Percentiles rank a stretch among this genome's conserved stretches.
Evolutionary conservation across 2,329 filamentous ascomycete genomes (phyloP).

Genomic region (Leptographium procerum): DNA sequence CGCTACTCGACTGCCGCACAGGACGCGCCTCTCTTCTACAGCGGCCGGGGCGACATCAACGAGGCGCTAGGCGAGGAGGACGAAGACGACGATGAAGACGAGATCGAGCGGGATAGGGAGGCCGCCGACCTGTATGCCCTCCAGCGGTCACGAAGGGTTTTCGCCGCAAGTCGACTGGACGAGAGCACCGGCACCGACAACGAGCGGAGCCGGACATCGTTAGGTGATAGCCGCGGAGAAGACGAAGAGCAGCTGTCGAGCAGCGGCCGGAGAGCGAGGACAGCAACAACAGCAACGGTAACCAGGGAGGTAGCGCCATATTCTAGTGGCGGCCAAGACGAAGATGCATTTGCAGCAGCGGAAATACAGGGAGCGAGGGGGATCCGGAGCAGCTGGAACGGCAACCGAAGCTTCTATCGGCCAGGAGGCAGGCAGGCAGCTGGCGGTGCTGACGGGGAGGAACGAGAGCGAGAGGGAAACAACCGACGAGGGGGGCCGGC

Average conservation of each 20-base stretch:
- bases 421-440: neutral
- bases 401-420: constrained; percentile 32
- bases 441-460: constrained; percentile 12
- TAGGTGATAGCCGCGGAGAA: constrained; percentile 40
- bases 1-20: constrained; percentile 57
- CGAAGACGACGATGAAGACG: constrained; percentile 84
- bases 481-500: neutral
- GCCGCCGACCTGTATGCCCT: constrained; percentile 90
- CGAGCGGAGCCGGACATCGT: constrained; percentile 46
- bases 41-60: constrained; percentile 76
- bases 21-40: constrained; percentile 90
- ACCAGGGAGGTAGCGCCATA: neutral
- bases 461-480: neutral
- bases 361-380: constrained; percentile 18
- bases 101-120: constrained; percentile 79
- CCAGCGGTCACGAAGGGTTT: constrained; percentile 78
- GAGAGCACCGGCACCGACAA: constrained; percentile 79
- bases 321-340: neutral
- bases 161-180: constrained; percentile 70
- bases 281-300: neutral
- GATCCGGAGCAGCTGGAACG: constrained; percentile 56
- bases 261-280: constrained; percentile 22
- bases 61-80: constrained; percentile 59
- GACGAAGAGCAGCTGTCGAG: constrained; percentile 18
- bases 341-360: neutral